Conservation (phyloP, 2,329 filamentous ascomycete species). For the Hypoxylon sp. region DNA sequence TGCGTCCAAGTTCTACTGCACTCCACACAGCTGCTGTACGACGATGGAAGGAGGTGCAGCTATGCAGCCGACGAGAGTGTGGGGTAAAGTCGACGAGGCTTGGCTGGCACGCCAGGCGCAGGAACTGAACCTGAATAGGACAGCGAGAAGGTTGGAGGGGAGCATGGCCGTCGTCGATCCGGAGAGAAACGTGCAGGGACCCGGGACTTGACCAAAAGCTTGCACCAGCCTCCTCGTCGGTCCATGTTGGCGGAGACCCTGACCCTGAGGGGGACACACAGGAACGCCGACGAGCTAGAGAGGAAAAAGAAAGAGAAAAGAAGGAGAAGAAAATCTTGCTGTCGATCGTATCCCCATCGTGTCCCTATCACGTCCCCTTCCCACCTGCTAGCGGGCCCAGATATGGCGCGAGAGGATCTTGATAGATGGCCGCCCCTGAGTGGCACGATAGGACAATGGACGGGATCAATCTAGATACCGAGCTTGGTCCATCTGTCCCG, state of each 20-base stretch:
- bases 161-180: constrained; percentile 39
- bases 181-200: constrained; percentile 42
- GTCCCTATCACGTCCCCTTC: constrained; percentile 24
- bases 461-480: background rate
- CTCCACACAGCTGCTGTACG: constrained; percentile 43
- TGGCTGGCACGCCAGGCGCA: constrained; percentile 35
- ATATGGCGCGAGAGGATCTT: constrained; percentile 27
- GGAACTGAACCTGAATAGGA: constrained; percentile 39
- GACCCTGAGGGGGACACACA: constrained; percentile 30
- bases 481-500: background rate
- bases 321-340: constrained; percentile 9
- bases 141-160: constrained; percentile 21
- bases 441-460: constrained; percentile 13
- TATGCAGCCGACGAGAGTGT: constrained; percentile 40
- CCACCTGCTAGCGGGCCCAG: constrained; percentile 19
- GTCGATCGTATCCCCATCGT: constrained; percentile 32
- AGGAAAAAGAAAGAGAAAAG: no score
- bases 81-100: constrained; percentile 41
- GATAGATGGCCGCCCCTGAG: constrained; percentile 22
- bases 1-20: constrained; percentile 42
- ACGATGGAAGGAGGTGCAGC: constrained; percentile 37
- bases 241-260: no score
- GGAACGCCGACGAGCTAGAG: no score
- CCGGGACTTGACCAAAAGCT: constrained; percentile 37
- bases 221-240: constrained; percentile 19